Base-by-base conservation (phyloP, 1,284 basidiomycete genomes). In the Clitocybe nebularis region DNA sequence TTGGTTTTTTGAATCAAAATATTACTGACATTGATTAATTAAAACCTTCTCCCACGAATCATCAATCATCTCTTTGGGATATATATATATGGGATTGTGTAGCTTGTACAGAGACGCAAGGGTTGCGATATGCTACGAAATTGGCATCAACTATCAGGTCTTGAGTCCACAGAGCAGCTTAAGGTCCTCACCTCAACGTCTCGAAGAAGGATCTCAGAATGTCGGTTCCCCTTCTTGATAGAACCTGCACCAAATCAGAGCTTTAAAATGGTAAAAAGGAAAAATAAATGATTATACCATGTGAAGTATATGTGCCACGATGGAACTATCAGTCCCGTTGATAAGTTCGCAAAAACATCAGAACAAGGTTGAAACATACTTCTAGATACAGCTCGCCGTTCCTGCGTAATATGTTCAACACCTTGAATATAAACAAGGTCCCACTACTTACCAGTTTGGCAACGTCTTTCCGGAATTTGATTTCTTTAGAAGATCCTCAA, bases 221-320 rank as follows among this genome's bases (percentile, higher is more conserved):
- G 91, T 41, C 95, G 75, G 62, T 99, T 99, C 9, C 93, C 91
- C 62, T 87, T 92, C 77, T 99, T 99, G 72, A 97, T 97, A 4
- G 88, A 90, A 14, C 87, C 89, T 84, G 37, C 8, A 46, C 8
- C 7, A 23, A n/a, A n/a, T n/a, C n/a, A n/a, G 20, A n/a, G 23
- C 22, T 14, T 32, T 33, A n/a, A 32, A 8, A 36, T 22, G 32
- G 42, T 51, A 46, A n/a, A n/a, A n/a, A n/a, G n/a, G n/a, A n/a
- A n/a, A n/a, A n/a, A n/a, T n/a, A n/a, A n/a, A n/a, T n/a, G 26
- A 9, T 58, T 68, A 43, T 43, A 74, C 82, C 85, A 65, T 93
- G 89, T 1, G 88, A 89, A 0, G 91, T 93, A 59, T 93, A 93
- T 1, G 90, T 93, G 21, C 88, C 88, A 43, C 89, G 75, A 59